These are phyloP conservation scores for Dissophora ornata DNA, from an alignment of 192 early-diverging fungal species.

Conservation along the genomic window DNA sequence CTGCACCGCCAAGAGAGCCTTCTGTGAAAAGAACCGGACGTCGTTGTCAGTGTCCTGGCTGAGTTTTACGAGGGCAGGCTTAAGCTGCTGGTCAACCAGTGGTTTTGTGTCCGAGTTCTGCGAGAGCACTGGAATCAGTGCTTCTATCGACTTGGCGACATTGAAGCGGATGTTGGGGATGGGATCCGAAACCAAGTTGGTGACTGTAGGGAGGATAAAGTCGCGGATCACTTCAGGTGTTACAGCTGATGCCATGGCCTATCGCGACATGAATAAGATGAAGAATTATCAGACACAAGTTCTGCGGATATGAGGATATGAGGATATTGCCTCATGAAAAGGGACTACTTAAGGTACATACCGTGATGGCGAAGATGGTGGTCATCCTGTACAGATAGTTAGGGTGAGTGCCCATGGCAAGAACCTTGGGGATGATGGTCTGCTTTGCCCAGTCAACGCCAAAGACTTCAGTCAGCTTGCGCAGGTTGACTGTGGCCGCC, in stretches of 20 bases:
- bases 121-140: constrained; percentile 82
- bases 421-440: constrained; percentile 93
- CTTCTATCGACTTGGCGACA: constrained; percentile 94
- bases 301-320: too few relatives aligned
- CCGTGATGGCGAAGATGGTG: constrained; percentile 94
- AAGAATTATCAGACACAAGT: background rate
- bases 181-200: constrained; percentile 84
- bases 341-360: constrained; percentile 64
- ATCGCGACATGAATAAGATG: constrained; percentile 15
- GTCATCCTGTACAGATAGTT: constrained; percentile 99
- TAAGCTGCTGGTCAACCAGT: constrained; percentile 75
- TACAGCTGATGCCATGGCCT: constrained; percentile 91
- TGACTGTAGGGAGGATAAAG: constrained; percentile 90
- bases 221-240: constrained; percentile 89
- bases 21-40: constrained; percentile 92
- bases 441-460: constrained; percentile 98
- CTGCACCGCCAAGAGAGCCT: constrained; percentile 63
- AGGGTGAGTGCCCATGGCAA: constrained; percentile 86
- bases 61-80: constrained; percentile 85
- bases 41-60: constrained; percentile 92
- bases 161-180: constrained; percentile 99
- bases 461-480: constrained; percentile 97
- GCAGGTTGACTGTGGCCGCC: constrained; percentile 93
- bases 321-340: too few relatives aligned
- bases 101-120: constrained; percentile 67